Evolutionary conservation across 2,329 filamentous ascomycete genomes (phyloP), one percentile per base, ranked within the genome.

Genomic region (Alternaria burnsii): DNA sequence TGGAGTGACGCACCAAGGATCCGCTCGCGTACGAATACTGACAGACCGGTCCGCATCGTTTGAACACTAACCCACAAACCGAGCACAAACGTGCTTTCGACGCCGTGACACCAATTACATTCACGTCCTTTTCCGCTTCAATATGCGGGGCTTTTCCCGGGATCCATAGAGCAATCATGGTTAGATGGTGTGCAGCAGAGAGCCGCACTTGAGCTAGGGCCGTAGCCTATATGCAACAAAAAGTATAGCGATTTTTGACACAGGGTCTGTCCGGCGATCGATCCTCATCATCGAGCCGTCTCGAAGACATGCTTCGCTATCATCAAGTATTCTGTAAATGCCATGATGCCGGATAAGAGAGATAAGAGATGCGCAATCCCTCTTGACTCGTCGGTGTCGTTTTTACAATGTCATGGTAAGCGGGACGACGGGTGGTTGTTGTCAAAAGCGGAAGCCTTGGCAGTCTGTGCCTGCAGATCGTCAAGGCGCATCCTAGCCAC

Each of bases 1-100:
- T 52, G 24, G 38, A 57, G 69, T 71, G 62, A 71, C 69, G 68
- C 71, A 71, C 46, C 58, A 55, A 63, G 62, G 67, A 52, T 59
- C 56, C 52, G 64, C 51, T 53, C 61, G 58, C 59, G 64, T 74
- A 71, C 73, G 71, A 70, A 69, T 71, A 72, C 58, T 61, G 59
- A 59, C 62, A 61, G 47, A 44, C 58, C 62, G 63, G 62, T 59
- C 67, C 62, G 65, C 62, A 61, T 66, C 58, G 64, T 71, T 67
- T 68, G 66, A 61, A 54, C 67, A 69, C 68, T 67, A 61, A 38
- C 46, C 57, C 55, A 63, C 66, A 65, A 50, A 59, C 62, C 62
- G 63, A 67, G 61, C 58, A 65, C 65, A 71, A 63, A 66, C 66
- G 66, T 65, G 66, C 63, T 58, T 61, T 63, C 51, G 59, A 47